Conservation (phyloP, 2,329 filamentous ascomycete genomes). For the Coniochaeta prunicola region DNA sequence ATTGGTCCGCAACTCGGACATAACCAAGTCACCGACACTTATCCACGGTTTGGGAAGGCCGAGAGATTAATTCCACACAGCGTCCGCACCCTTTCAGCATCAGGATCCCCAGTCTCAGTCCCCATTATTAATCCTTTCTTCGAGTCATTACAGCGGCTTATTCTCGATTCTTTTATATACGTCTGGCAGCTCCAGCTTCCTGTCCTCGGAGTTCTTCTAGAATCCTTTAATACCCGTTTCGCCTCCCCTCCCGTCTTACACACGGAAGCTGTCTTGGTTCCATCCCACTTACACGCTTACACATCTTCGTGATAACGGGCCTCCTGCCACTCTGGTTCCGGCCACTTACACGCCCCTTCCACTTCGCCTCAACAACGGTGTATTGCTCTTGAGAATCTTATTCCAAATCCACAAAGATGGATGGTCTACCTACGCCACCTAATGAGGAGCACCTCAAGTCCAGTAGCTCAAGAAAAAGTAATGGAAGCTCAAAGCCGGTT, state of each 20-base stretch:
- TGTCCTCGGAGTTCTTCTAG: background rate
- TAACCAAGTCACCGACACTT: conserved; percentile 28
- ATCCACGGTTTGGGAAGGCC: conserved; percentile 8
- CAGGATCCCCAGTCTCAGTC: conserved; percentile 9
- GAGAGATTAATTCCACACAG: conserved; percentile 4
- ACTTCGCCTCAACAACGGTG: background rate
- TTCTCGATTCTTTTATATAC: conserved; percentile 5
- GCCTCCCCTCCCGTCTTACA: background rate
- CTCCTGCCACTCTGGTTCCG: background rate
- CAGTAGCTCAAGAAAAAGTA: conserved; percentile 27
- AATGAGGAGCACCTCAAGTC: conserved; percentile 36
- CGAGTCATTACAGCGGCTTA: conserved; percentile 5
- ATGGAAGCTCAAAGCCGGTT: conserved; percentile 34
- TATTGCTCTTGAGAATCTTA: background rate
- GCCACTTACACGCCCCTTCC: background rate
- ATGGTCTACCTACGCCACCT: conserved; percentile 45
- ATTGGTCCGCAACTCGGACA: conserved; percentile 22
- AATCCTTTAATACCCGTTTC: background rate
- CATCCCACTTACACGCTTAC: conserved; percentile 1
- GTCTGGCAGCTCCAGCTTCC: background rate
- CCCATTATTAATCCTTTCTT: conserved; percentile 10
- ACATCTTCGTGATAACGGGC: background rate
- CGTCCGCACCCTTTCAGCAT: conserved; percentile 3
- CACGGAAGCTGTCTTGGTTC: background rate
- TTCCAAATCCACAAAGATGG: conserved; percentile 30